Evolutionary conservation across 345 rosid species (phyloP).

Genomic region (rapeseed (Brassica napus)): Da-Ae NC_063440.1:19234001-19234500

Average conservation of each 20-base stretch:
- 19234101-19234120: slow-evolving; percentile 76
- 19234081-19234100: slow-evolving; percentile 81
- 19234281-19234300: slow-evolving; percentile 72
- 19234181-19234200: slow-evolving; percentile 96
- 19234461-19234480: slow-evolving; percentile 93
- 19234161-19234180: slow-evolving; percentile 96
- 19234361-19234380: slow-evolving; percentile 92
- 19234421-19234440: slow-evolving; percentile 90
- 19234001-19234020: background rate
- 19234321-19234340: slow-evolving; percentile 76
- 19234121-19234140: slow-evolving; percentile 75
- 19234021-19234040: slow-evolving; percentile 11
- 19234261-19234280: slow-evolving; percentile 86
- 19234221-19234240: slow-evolving; percentile 96
- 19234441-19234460: slow-evolving; percentile 93
- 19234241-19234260: slow-evolving; percentile 88
- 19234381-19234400: slow-evolving; percentile 96
- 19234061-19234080: slow-evolving; percentile 95
- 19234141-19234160: slow-evolving; percentile 73
- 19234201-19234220: slow-evolving; percentile 67
- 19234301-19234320: slow-evolving; percentile 77
- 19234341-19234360: slow-evolving; percentile 91
- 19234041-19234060: slow-evolving; percentile 56
- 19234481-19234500: slow-evolving; percentile 92
- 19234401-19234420: slow-evolving; percentile 91